Conservation (phyloP, 2,329 filamentous ascomycete genomes). For the Annulohypoxylon truncatum region DNA sequence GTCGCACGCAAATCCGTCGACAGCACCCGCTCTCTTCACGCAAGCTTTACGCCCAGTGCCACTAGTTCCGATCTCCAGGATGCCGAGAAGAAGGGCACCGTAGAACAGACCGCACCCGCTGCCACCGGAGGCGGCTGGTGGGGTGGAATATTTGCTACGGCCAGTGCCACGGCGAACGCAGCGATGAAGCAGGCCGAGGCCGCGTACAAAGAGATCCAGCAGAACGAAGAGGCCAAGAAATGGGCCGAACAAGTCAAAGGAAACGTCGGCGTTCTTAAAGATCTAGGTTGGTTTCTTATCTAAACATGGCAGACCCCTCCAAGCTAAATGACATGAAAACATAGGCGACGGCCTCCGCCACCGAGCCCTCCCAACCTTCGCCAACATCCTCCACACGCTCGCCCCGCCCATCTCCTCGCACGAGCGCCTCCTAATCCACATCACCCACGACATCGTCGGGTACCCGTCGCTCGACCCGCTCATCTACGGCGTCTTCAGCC, state of each 20-base stretch:
- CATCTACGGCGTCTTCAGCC: conserved; percentile 89
- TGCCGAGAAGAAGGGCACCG: conserved; percentile 62
- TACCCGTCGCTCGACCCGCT: conserved; percentile 95
- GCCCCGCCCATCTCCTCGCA: conserved; percentile 97
- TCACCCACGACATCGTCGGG: conserved; percentile 92
- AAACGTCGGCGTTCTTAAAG: conserved; percentile 82
- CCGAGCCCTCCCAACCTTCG: conserved; percentile 92
- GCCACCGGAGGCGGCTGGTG: conserved; percentile 81
- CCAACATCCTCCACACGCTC: conserved; percentile 92
- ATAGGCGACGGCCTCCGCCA: conserved; percentile 87
- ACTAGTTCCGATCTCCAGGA: conserved; percentile 72
- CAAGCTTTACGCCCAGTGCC: conserved; percentile 76
- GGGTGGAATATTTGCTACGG: conserved; percentile 85
- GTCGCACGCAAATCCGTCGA: conserved; percentile 78
- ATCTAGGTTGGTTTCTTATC: conserved; percentile 73
- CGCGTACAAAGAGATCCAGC: conserved; percentile 92
- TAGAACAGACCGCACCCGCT: conserved; percentile 55
- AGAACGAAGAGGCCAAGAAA: conserved; percentile 95
- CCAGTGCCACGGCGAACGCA: conserved; percentile 69
- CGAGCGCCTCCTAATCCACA: conserved; percentile 96
- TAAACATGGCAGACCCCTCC: conserved; percentile 1
- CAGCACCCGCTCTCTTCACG: conserved; percentile 76
- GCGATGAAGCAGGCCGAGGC: conserved; percentile 93
- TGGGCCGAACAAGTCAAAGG: conserved; percentile 95
- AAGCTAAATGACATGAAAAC: conserved; percentile 28